Evolutionary conservation across 108 stramenopile species (phyloP).

Genomic region (Epipyxis sp.): DNA sequence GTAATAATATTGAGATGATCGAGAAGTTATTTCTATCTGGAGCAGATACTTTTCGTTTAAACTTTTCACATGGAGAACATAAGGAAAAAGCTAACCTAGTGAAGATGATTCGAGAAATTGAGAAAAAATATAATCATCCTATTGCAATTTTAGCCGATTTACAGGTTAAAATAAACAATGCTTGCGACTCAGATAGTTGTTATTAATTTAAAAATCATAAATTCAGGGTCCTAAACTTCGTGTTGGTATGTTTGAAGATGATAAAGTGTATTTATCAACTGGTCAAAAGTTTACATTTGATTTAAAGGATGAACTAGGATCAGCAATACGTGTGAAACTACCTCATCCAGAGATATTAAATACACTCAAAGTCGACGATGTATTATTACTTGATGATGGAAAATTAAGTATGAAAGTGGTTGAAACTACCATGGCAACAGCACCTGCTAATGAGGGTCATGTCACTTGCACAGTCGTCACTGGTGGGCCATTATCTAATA

Average conservation of each 20-base stretch:
- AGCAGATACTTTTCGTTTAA: slow-evolving; percentile 88
- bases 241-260: slow-evolving; percentile 75
- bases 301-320: slow-evolving; percentile 71
- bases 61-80: slow-evolving; percentile 88
- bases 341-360: slow-evolving; percentile 91
- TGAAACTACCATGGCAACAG: slow-evolving; percentile 39
- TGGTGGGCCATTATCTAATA: slow-evolving; percentile 76
- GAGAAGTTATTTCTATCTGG: slow-evolving; percentile 87
- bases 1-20: slow-evolving; percentile 76
- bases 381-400: slow-evolving; percentile 86
- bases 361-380: slow-evolving; percentile 70
- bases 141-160: slow-evolving; percentile 88
- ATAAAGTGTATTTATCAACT: slow-evolving; percentile 53
- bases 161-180: slow-evolving; percentile 46
- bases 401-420: slow-evolving; percentile 82
- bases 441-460: slow-evolving; percentile 61
- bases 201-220: neutral
- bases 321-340: slow-evolving; percentile 71
- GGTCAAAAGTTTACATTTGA: slow-evolving; percentile 85
- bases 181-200: neutral
- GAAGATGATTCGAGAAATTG: slow-evolving; percentile 68
- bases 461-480: slow-evolving; percentile 80
- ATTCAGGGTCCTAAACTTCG: slow-evolving; percentile 78
- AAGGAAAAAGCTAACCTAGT: slow-evolving; percentile 86
- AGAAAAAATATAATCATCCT: slow-evolving; percentile 86